Conservation (phyloP, 371 early-diverging fungal genomes). For the Syncephalastrum monosporum region DNA sequence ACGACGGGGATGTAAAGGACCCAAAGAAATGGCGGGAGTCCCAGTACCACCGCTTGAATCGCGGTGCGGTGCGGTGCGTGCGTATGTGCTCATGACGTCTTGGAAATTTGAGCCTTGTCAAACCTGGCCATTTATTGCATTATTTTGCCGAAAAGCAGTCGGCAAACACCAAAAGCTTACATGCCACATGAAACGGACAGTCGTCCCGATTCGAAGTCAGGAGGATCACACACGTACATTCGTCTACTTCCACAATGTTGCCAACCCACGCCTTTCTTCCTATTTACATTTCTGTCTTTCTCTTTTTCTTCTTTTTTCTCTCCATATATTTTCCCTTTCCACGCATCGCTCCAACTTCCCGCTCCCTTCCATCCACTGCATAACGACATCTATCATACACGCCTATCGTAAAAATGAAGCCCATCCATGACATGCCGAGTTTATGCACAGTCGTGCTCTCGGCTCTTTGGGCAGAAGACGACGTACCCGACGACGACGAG, state of each 20-base stretch:
- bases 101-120: neutral
- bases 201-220: constrained; percentile 1
- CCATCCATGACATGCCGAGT: constrained; percentile 11
- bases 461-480: constrained; percentile 3
- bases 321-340: too few species aligned
- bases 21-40: too few species aligned
- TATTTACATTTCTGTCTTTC: neutral
- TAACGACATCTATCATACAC: constrained; percentile 1
- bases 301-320: neutral
- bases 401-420: too few species aligned
- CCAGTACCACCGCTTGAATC: too few species aligned
- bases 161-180: neutral
- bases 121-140: neutral
- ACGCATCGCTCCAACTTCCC: too few species aligned
- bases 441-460: constrained; percentile 12
- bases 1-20: too few species aligned
- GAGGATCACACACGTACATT: too few species aligned
- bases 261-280: constrained; percentile 1
- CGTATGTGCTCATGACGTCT: neutral
- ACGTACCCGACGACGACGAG: neutral
- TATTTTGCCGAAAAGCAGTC: neutral
- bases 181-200: neutral
- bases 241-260: too few species aligned
- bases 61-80: too few species aligned
- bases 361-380: neutral